Evolutionary conservation across 2,329 filamentous ascomycete genomes (phyloP), one percentile per base, ranked within the genome.

Genomic region (Penicillium sp.): DNA sequence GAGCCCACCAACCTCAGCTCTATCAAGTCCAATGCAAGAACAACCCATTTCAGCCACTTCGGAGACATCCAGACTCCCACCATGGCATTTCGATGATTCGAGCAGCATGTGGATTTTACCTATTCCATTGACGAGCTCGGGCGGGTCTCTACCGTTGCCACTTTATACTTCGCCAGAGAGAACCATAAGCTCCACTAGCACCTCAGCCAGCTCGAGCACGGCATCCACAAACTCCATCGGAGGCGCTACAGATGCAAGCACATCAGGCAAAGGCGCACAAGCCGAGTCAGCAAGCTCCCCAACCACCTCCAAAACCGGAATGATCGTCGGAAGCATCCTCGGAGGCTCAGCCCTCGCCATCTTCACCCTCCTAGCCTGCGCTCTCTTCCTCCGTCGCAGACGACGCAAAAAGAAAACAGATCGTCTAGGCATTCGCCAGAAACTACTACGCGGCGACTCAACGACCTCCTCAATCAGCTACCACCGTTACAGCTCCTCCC

Each of bases 251-350:
- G 36, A 18, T 12, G 36, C 33, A 43, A 36, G 8, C 36, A 18
- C 42, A 16, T 22, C 42, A 19, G 36, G 29, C 18, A 16, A 35
- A 16, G 14, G 35, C 19, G 12, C 27, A 10, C 18, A 37, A 18
- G 18, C 30, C 11, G 27, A 34, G 6, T 16, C 45, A 7, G 29
- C 29, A 1, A 33, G 6, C 12, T 10, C 46, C 18, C n/a, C 38
- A 19, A 18, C 36, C 29, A 30, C 36, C 13, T 39, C 48, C 13
- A 52, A 41, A 14, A 31, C 61, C 14, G 55, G 57, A n/a, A 48
- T 52, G 6, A 58, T 69, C 27, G 55, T 68, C 29, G 68, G 65
- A 1, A 60, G 63, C 33, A 47, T 61, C 6, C 31, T 70, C 13
- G 66, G 66, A 9, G 63, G 53, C 14, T 34, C 62, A 10, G 59